Evolutionary conservation across 202 grass and related monocot species (phyloP).

Genomic region (Elaeis oleifera): DNA sequence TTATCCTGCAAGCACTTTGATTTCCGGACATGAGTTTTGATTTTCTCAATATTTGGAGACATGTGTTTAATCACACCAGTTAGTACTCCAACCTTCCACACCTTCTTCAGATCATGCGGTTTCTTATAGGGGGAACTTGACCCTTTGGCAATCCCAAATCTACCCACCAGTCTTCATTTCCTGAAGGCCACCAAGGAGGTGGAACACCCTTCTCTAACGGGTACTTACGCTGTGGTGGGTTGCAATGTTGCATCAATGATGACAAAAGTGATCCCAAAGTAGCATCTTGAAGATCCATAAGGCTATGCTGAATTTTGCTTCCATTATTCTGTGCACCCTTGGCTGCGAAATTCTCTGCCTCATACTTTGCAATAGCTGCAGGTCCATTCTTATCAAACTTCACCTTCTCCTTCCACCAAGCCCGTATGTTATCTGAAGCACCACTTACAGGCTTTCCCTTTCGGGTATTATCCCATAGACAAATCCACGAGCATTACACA

Average conservation of each 20-base stretch:
- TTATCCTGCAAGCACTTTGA: constrained; percentile 42
- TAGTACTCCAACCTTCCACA: constrained; percentile 36
- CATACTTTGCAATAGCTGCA: constrained; percentile 31
- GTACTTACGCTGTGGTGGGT: constrained; percentile 36
- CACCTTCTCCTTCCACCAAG: constrained; percentile 46
- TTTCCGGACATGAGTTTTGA: constrained; percentile 26
- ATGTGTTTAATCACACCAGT: constrained; percentile 40
- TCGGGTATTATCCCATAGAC: constrained; percentile 37
- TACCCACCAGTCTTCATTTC: constrained; percentile 36
- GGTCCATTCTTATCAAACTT: constrained; percentile 37
- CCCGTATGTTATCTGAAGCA: constrained; percentile 37
- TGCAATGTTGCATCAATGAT: constrained; percentile 37
- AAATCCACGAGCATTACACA: constrained; percentile 23
- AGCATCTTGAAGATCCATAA: constrained; percentile 34
- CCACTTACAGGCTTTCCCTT: constrained; percentile 39
- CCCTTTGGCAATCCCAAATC: constrained; percentile 26
- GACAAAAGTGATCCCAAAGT: constrained; percentile 40
- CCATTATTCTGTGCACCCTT: constrained; percentile 6
- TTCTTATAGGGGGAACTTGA: constrained; percentile 33
- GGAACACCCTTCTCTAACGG: constrained; percentile 34
- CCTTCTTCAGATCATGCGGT: constrained; percentile 43
- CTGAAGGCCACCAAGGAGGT: constrained; percentile 39
- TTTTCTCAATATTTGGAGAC: constrained; percentile 32
- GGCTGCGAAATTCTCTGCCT: constrained; percentile 15
- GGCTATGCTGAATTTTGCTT: constrained; percentile 7